Base-by-base conservation (phyloP, 2,329 filamentous ascomycete genomes). In the Camillea tinctor region DNA sequence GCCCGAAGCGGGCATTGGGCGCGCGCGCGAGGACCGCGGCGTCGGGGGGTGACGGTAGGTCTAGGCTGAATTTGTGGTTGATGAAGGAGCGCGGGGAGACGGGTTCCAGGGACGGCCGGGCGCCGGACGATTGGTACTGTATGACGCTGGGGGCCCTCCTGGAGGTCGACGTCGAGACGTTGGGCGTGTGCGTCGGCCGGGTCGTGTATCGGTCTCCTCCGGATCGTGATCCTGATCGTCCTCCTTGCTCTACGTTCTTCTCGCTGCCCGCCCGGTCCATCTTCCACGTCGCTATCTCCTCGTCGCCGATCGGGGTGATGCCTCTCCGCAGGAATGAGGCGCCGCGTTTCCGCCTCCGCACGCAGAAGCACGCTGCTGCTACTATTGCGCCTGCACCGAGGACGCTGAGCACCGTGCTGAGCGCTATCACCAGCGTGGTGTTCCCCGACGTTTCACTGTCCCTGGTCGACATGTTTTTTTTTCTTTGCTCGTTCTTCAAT, bases 221-320 rank as follows among this genome's bases (percentile, higher is more conserved):
- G 36, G 54, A 58, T n/a, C n/a, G n/a, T n/a, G n/a, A n/a, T n/a
- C n/a, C n/a, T 30, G 26, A 11, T 30, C 1, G 26, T 30, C 26
- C 26, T 2, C 26, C 26, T 11, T 11, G 26, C 26, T 30, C 26
- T 11, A 4, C 7, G 24, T 69, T 68, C 63, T 75, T 76, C 65
- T 71, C 75, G 48, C 68, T 64, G 13, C 66, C 59, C 26, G 26
- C 26, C 9, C 69, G 71, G 56, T 74, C 76, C 24, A 75, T 74
- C 68, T 84, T 86, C 86, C 86, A 88, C 3, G 84, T 86, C 65
- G 84, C 84, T 60, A 88, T 88, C 70, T 88, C 86, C 61, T 88
- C 85, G 66, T 88, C 86, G 63, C 83, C 80, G 60, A 88, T 87
- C 13, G 86, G 86, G 0, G 84, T 84, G 51, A 84, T 83, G 53